These are phyloP conservation scores for Sequoia sempervirens DNA, from an alignment of 75 land plant genomes.

Conservation along the genomic window DNA sequence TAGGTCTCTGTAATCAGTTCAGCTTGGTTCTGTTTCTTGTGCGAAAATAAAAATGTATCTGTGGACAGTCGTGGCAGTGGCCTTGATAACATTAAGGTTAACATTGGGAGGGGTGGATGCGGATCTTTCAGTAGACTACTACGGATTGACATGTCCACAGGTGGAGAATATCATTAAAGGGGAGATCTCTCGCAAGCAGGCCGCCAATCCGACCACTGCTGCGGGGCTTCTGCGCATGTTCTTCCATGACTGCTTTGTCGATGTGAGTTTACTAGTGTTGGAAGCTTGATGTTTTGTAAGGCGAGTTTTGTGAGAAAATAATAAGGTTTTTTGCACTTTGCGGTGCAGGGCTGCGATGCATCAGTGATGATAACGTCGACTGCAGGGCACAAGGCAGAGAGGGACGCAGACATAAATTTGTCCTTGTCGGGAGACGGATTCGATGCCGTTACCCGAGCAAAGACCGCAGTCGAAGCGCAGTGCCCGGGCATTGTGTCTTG, in stretches of 20 bases:
- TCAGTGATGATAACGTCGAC: slow-evolving; percentile 38
- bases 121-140: slow-evolving; percentile 35
- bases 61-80: not conserved
- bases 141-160: slow-evolving; percentile 45
- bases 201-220: slow-evolving; percentile 42
- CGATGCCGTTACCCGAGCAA: slow-evolving; percentile 42
- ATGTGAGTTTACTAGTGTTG: slow-evolving; percentile 6
- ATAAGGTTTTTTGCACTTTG: not conserved
- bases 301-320: not conserved
- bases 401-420: slow-evolving; percentile 31
- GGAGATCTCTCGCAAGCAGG: slow-evolving; percentile 35
- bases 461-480: slow-evolving; percentile 32
- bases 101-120: slow-evolving; percentile 8
- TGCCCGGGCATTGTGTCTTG: slow-evolving; percentile 66
- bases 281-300: not conserved
- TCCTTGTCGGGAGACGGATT: slow-evolving; percentile 44
- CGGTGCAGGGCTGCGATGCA: slow-evolving; percentile 51
- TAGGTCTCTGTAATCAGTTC: not conserved
- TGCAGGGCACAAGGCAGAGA: slow-evolving; percentile 25
- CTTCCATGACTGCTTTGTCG: slow-evolving; percentile 69
- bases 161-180: slow-evolving; percentile 24
- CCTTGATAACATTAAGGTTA: not conserved
- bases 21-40: not conserved
- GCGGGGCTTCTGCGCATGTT: slow-evolving; percentile 58
- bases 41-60: not conserved